These are phyloP conservation scores for Xylaria flabelliformis DNA, from an alignment of 495 filamentous ascomycete genomes.

Conservation along the genomic window DNA sequence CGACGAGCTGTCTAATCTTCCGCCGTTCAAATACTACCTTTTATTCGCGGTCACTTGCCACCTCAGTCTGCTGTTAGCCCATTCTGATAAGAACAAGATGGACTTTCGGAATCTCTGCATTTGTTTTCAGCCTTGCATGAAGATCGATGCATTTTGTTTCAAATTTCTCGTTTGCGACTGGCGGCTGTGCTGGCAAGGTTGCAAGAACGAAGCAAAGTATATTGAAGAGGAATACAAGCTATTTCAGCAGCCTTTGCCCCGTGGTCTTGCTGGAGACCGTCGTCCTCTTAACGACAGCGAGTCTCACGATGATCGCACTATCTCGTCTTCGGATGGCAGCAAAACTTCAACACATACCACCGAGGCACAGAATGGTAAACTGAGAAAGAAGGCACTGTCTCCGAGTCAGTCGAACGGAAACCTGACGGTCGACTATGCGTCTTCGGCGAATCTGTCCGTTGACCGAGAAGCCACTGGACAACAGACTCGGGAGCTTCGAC, in stretches of 20 bases:
- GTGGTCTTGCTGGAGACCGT: conserved; percentile 34
- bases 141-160: conserved; percentile 89
- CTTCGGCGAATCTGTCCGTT: conserved; percentile 52
- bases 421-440: conserved; percentile 43
- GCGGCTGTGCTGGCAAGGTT: conserved; percentile 94
- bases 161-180: conserved; percentile 90
- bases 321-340: conserved; percentile 72
- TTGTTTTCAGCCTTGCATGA: conserved; percentile 94
- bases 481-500: conserved; percentile 50
- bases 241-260: conserved; percentile 60
- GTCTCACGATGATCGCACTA: conserved; percentile 60
- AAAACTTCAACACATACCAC: conserved; percentile 46
- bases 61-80: conserved; percentile 82
- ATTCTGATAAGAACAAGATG: conserved; percentile 92
- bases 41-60: conserved; percentile 96
- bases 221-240: conserved; percentile 73
- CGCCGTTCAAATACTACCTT: conserved; percentile 94
- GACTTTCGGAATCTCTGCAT: conserved; percentile 90
- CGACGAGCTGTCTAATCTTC: conserved; percentile 87
- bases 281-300: conserved; percentile 33
- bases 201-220: conserved; percentile 84
- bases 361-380: conserved; percentile 39
- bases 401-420: conserved; percentile 39
- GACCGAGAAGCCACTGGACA: conserved; percentile 47
- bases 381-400: conserved; percentile 47